Evolutionary conservation across 768 basidiomycete species (phyloP).

Genomic region (Suillus plorans): DNA sequence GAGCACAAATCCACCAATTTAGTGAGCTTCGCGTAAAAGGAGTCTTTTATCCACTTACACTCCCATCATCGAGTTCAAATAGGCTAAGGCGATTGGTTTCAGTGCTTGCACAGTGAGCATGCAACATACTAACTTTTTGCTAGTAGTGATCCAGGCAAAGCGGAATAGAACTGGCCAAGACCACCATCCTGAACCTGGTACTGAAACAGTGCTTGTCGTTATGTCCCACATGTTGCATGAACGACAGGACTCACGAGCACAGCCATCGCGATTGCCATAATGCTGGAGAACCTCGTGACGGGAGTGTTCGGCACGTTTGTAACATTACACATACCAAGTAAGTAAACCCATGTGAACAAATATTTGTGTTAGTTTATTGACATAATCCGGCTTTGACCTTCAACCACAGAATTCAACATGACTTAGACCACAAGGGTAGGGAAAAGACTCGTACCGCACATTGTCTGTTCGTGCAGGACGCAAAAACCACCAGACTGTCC

Average conservation of each 20-base stretch:
- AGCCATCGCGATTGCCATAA: constrained; percentile 12
- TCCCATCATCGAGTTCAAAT: constrained; percentile 24
- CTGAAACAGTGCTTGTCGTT: constrained; percentile 3
- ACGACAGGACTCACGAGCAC: constrained; percentile 11
- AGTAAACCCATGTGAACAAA: constrained; percentile 22
- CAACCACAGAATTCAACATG: constrained; percentile 2
- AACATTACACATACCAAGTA: constrained; percentile 15
- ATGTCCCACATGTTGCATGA: background rate
- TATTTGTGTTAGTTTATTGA: constrained; percentile 14
- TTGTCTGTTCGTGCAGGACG: constrained; percentile 11
- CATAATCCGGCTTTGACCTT: constrained; percentile 4
- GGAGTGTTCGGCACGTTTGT: background rate
- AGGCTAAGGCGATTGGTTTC: constrained; percentile 11
- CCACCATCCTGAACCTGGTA: constrained; percentile 14
- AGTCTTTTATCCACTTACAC: constrained; percentile 17
- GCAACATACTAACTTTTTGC: constrained; percentile 16
- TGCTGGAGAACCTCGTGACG: constrained; percentile 1
- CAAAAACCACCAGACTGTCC: constrained; percentile 16
- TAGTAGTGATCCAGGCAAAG: constrained; percentile 14
- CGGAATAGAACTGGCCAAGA: constrained; percentile 5
- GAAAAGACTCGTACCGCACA: constrained; percentile 11
- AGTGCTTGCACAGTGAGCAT: background rate
- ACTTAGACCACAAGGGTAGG: background rate
- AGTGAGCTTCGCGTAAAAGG: background rate
- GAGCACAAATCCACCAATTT: background rate